Evolutionary conservation across 1,284 basidiomycete genomes (phyloP).

Genomic region (Boletus sp.): DNA sequence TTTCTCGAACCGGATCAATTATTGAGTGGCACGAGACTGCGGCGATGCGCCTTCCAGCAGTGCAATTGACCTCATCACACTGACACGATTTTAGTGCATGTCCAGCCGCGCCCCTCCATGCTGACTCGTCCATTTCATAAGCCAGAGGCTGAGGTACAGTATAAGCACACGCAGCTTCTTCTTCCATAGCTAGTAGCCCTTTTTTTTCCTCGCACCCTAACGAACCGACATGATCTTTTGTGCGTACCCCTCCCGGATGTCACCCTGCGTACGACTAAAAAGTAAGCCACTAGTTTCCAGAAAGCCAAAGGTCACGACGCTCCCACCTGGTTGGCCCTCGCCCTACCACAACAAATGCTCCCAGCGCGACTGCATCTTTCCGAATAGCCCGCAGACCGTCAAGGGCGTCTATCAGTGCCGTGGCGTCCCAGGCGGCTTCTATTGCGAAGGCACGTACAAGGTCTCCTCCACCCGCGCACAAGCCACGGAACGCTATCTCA

Average conservation of each 20-base stretch:
- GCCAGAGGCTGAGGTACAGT: slow-evolving; percentile 3
- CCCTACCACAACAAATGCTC: slow-evolving; percentile 40
- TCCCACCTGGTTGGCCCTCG: slow-evolving; percentile 37
- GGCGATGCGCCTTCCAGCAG: slow-evolving; percentile 22
- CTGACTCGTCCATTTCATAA: slow-evolving; percentile 28
- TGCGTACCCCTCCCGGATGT: slow-evolving; percentile 14
- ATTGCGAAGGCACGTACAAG: slow-evolving; percentile 36
- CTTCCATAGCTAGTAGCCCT: neutral
- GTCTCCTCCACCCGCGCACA: slow-evolving; percentile 34
- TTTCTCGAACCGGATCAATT: slow-evolving; percentile 17
- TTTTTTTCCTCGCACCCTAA: slow-evolving; percentile 9
- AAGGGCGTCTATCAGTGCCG: slow-evolving; percentile 36
- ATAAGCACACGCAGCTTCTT: slow-evolving; percentile 9
- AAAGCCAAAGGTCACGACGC: slow-evolving; percentile 27
- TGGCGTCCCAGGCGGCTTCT: slow-evolving; percentile 33
- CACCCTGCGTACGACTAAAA: neutral
- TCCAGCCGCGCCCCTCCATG: slow-evolving; percentile 15
- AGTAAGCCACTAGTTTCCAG: slow-evolving; percentile 23
- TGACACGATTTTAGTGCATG: slow-evolving; percentile 34
- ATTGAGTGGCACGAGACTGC: slow-evolving; percentile 10
- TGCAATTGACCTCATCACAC: slow-evolving; percentile 29
- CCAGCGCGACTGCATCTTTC: slow-evolving; percentile 30
- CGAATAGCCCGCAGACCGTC: slow-evolving; percentile 37
- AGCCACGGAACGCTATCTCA: slow-evolving; percentile 32
- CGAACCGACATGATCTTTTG: slow-evolving; percentile 32